Evolutionary conservation across 306 rosid genomes (phyloP).

Genomic region (Mucuna pruriens): DNA sequence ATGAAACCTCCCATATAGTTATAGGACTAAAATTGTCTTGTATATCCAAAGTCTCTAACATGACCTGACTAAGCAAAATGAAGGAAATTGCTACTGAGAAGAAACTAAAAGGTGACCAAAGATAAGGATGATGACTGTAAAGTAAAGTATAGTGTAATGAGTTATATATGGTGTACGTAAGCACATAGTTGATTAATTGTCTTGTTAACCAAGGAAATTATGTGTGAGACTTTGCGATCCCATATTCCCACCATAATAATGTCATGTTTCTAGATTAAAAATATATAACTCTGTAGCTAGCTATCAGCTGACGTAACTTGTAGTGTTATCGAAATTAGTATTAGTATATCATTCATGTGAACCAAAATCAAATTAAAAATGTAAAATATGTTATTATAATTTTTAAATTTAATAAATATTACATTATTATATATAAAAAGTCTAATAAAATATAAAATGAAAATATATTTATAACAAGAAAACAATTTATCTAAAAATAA

Average conservation of each 20-base stretch:
- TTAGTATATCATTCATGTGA: background rate
- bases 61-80: slow-evolving; percentile 20
- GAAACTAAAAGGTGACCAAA: background rate
- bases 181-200: too few relatives aligned
- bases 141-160: too few relatives aligned
- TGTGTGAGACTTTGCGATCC: slow-evolving; percentile 7
- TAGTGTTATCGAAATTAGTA: background rate
- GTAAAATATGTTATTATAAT: too few relatives aligned
- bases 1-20: background rate
- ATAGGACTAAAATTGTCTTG: background rate
- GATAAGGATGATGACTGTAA: too few relatives aligned
- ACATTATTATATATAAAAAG: too few relatives aligned
- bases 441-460: too few relatives aligned
- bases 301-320: background rate
- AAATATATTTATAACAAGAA: too few relatives aligned
- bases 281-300: slow-evolving; percentile 5
- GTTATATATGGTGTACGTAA: too few relatives aligned
- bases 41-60: background rate
- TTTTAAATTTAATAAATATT: too few relatives aligned
- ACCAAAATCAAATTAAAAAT: background rate
- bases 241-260: background rate
- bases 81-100: background rate
- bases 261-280: background rate
- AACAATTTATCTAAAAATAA: too few relatives aligned
- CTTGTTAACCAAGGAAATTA: background rate